Evolutionary conservation across 2,329 filamentous ascomycete genomes (phyloP).

Genomic region (Didymella arachidicola): DNA sequence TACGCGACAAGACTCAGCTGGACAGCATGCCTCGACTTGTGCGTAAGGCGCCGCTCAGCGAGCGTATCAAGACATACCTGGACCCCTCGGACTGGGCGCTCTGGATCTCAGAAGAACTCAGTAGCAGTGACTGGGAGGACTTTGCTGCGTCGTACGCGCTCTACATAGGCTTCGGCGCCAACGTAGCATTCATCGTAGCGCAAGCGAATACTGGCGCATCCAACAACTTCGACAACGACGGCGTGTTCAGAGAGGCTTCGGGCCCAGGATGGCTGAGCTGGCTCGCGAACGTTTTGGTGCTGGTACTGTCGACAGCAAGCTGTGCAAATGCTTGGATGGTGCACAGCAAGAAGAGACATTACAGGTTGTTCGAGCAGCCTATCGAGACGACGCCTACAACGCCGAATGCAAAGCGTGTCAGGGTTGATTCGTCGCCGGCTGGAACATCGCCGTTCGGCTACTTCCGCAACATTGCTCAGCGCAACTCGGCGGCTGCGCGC

Average conservation of each 20-base stretch:
- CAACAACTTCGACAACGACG: slow-evolving; percentile 66
- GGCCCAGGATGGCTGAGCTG: slow-evolving; percentile 70
- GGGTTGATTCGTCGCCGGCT: slow-evolving; percentile 82
- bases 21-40: slow-evolving; percentile 77
- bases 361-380: slow-evolving; percentile 87
- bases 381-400: slow-evolving; percentile 80
- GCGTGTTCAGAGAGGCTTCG: slow-evolving; percentile 74
- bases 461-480: slow-evolving; percentile 68
- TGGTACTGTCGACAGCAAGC: slow-evolving; percentile 72
- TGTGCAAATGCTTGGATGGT: slow-evolving; percentile 80
- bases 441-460: slow-evolving; percentile 81
- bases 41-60: slow-evolving; percentile 76
- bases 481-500: slow-evolving; percentile 78
- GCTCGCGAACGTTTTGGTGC: slow-evolving; percentile 73
- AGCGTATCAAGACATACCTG: slow-evolving; percentile 81
- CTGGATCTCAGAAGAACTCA: slow-evolving; percentile 91
- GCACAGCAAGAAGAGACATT: slow-evolving; percentile 81
- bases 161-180: slow-evolving; percentile 77
- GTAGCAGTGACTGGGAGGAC: slow-evolving; percentile 90
- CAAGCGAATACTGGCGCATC: slow-evolving; percentile 73
- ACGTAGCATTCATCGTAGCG: slow-evolving; percentile 81
- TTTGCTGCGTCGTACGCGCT: slow-evolving; percentile 74
- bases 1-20: neutral
- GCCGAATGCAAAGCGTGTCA: slow-evolving; percentile 85
- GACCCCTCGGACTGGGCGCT: slow-evolving; percentile 90